Conservation (phyloP, 2,329 filamentous ascomycete genomes). For the Botryotinia globosa region DNA sequence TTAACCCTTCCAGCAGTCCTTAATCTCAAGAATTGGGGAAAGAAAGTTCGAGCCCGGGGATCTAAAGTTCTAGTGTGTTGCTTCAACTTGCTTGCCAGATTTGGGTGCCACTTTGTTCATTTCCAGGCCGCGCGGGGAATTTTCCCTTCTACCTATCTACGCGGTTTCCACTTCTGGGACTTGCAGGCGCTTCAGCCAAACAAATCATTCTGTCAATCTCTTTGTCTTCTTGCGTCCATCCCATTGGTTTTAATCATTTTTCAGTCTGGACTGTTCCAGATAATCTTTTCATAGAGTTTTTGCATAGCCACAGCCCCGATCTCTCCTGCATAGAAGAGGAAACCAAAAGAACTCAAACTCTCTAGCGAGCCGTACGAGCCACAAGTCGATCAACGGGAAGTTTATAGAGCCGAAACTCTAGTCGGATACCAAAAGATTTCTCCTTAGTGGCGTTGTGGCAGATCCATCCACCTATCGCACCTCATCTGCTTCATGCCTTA, state of each 20-base stretch:
- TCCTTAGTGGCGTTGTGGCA: neutral
- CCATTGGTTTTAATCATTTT: neutral
- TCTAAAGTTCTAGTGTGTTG: constrained; percentile 1
- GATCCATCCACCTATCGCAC: neutral
- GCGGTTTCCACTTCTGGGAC: neutral
- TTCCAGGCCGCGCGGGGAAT: constrained; percentile 3
- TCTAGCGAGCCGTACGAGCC: constrained; percentile 1
- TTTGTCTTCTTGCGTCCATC: neutral
- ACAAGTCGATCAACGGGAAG: constrained; percentile 1
- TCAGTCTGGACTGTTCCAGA: neutral
- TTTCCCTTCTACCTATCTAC: neutral
- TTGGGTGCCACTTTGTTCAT: constrained; percentile 8
- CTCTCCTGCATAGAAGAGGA: neutral
- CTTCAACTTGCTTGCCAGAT: too few species aligned
- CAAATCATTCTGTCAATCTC: neutral
- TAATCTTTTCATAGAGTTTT: neutral
- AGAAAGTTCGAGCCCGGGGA: neutral
- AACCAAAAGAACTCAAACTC: neutral
- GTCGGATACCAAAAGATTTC: neutral
- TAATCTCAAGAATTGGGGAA: neutral
- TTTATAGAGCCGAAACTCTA: neutral
- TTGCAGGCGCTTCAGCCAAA: neutral
- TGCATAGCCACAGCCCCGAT: constrained; percentile 1
- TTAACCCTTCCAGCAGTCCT: neutral
- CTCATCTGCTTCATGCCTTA: constrained; percentile 4